Evolutionary conservation across 2,329 filamentous ascomycete genomes (phyloP).

Genomic region (Epichloe hybrida): DNA sequence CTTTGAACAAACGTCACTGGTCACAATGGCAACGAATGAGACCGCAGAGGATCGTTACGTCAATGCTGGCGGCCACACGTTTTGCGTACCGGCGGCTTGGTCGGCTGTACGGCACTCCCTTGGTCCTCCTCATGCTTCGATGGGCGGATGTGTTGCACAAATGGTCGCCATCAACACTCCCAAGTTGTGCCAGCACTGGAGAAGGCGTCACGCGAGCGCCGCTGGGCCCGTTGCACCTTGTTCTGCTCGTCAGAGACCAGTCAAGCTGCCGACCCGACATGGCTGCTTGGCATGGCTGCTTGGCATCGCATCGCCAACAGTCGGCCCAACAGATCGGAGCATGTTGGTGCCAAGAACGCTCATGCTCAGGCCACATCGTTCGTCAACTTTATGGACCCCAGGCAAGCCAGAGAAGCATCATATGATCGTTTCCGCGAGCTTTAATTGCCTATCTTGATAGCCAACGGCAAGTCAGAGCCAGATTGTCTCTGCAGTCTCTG

Average conservation of each 20-base stretch:
- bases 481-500: neutral
- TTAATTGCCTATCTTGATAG: conserved; percentile 22
- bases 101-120: conserved; percentile 15
- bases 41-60: conserved; percentile 16
- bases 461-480: conserved; percentile 19
- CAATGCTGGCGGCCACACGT: conserved; percentile 15
- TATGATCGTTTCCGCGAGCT: conserved; percentile 21
- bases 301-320: conserved; percentile 22
- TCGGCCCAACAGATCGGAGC: conserved; percentile 12
- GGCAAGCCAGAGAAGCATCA: conserved; percentile 18
- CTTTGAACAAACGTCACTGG: neutral
- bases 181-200: conserved; percentile 15
- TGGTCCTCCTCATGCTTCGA: conserved; percentile 15
- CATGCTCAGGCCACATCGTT: conserved; percentile 20
- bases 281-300: conserved; percentile 18
- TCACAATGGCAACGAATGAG: conserved; percentile 18
- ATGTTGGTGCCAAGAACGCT: conserved; percentile 15
- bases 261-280: conserved; percentile 19
- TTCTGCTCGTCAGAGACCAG: conserved; percentile 20
- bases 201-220: conserved; percentile 19
- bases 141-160: conserved; percentile 32
- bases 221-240: conserved; percentile 14
- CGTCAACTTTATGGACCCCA: conserved; percentile 22
- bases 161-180: conserved; percentile 27
- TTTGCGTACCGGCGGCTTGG: conserved; percentile 22